Evolutionary conservation across 768 basidiomycete species (phyloP), one percentile per base, ranked within the genome.

Genomic region (Tulasnella sp.): DNA sequence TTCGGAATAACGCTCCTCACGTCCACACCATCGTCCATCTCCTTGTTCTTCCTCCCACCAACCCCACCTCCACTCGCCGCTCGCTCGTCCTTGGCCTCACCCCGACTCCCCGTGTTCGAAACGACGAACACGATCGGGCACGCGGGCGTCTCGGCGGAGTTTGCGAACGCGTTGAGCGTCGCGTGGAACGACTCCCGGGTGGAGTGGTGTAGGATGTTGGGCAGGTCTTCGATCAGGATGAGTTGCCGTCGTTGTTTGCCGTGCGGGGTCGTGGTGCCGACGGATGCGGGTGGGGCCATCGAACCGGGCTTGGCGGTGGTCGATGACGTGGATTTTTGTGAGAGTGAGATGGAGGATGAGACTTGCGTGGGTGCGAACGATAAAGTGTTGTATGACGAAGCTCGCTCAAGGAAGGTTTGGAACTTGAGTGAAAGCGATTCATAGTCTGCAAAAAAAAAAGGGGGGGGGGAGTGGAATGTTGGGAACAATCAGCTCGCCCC

Each of bases 221-320:
- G 98, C 1, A 99, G 88, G 79, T 97, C 94, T 85, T 97, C 95
- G 10, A 98, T 87, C 5, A 98, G 90, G 76, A 98, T 88, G 8
- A 97, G 83, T 44, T 91, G 91, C 0, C 88, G 89, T 81, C 74
- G 34, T 46, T 38, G 5, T 38, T 7, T 74, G 38, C 34, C 14
- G 44, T 44, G 56, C 19, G 76, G 38, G 80, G 68, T 58, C 16
- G 44, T 18, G 42, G 42, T 39, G 78, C 74, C 78, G n/a, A n/a
- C n/a, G 18, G 82, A 62, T 24, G 79, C 56, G 48, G 75, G n/a
- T 19, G 62, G 75, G 27, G 76, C 46, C 79, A 81, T 7, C 56
- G 74, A 18, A 19, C 31, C 16, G n/a, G 27, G 56, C 74, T 27
- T 46, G 78, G 36, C 16, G 75, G 56, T 40, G 75, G 56, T 40